Percentiles rank a stretch among this genome's conserved stretches.
Conservation (phyloP, 169 alveolate species). For the Cryptosporidium felis region DNA sequence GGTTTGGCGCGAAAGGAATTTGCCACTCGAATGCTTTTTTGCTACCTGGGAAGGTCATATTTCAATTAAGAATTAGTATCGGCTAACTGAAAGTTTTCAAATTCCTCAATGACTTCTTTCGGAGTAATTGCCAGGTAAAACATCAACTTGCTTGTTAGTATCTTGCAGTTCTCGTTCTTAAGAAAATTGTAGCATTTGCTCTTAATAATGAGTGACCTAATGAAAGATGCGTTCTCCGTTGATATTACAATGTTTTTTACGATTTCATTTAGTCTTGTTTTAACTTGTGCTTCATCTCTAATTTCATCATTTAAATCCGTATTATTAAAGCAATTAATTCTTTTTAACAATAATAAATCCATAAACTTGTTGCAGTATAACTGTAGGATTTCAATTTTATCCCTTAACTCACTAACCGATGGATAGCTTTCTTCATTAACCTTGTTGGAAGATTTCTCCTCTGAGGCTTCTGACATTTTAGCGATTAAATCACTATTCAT, state of each 20-base stretch:
- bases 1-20: too few species aligned
- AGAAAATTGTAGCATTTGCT: neutral
- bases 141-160: constrained; percentile 22
- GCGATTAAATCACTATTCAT: neutral
- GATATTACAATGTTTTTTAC: neutral
- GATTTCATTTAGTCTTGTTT: neutral
- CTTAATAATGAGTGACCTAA: constrained; percentile 13
- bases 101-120: constrained; percentile 4
- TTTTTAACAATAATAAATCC: constrained; percentile 2
- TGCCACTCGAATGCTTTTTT: too few species aligned
- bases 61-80: neutral
- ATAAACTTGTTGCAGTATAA: constrained; percentile 5
- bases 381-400: neutral
- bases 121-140: constrained; percentile 32
- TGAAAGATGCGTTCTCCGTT: constrained; percentile 20
- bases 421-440: neutral
- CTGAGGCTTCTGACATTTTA: neutral
- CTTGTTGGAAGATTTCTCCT: neutral
- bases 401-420: neutral
- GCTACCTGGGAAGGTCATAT: too few species aligned
- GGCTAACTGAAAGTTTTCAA: neutral
- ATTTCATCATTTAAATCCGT: neutral
- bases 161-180: neutral
- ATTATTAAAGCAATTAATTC: neutral
- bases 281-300: neutral